Conservation (phyloP, 2,329 filamentous ascomycete species). For the Fusarium hostae region DNA sequence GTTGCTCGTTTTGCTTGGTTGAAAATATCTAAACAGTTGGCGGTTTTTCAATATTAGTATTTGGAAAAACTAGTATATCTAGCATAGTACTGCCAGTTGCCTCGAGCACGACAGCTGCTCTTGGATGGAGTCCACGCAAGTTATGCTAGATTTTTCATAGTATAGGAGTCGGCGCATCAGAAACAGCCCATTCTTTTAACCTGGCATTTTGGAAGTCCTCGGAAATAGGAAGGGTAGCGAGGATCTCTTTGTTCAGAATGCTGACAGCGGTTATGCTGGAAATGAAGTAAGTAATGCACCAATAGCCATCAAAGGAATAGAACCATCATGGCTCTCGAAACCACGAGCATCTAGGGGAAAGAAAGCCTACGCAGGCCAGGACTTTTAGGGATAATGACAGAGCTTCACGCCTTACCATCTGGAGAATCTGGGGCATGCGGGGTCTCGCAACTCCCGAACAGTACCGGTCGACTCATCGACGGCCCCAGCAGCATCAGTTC, state of each 20-base stretch:
- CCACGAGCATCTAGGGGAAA: neutral
- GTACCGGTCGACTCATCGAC: constrained; percentile 11
- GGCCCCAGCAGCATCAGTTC: constrained; percentile 4
- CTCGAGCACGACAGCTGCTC: neutral
- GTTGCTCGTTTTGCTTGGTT: neutral
- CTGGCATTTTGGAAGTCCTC: neutral
- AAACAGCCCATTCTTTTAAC: neutral
- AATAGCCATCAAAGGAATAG: neutral
- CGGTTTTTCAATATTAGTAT: neutral
- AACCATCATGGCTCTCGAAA: neutral
- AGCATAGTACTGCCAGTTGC: neutral
- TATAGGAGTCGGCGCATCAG: too few relatives aligned
- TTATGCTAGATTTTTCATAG: neutral
- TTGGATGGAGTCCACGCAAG: too few relatives aligned
- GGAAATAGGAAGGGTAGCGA: neutral
- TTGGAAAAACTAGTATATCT: neutral
- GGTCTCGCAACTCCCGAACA: constrained; percentile 13
- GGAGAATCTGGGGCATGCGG: constrained; percentile 26
- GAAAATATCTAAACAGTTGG: too few relatives aligned
- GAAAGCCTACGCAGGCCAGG: neutral
- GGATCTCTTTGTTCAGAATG: neutral
- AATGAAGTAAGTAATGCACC: neutral
- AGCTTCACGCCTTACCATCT: neutral
- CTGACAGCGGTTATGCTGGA: neutral
- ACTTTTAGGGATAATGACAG: neutral